Percentiles rank a stretch among this genome's conserved stretches.
Conservation (phyloP, 2,329 filamentous ascomycete species). For the Claviceps maximensis region DNA sequence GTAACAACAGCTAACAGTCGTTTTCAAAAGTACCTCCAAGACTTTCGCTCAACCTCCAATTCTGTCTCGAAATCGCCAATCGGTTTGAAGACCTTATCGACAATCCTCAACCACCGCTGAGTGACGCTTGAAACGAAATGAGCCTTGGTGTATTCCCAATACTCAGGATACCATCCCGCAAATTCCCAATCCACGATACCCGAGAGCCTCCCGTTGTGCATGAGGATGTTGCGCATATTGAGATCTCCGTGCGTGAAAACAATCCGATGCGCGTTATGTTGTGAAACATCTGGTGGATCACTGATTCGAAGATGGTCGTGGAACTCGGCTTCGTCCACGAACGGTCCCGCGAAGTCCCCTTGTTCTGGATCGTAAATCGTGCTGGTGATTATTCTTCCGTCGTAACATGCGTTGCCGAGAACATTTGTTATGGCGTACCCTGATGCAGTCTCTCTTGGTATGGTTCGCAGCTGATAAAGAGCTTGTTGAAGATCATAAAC, state of each 20-base stretch:
- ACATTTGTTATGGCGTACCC: not conserved
- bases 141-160: slow-evolving; percentile 14
- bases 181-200: slow-evolving; percentile 17
- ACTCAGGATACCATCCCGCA: slow-evolving; percentile 12
- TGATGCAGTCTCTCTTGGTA: slow-evolving; percentile 1
- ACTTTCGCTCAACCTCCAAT: not conserved
- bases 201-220: slow-evolving; percentile 14
- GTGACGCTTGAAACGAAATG: slow-evolving; percentile 7
- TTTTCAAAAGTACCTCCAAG: too few relatives aligned
- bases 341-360: slow-evolving; percentile 7
- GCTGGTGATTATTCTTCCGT: not conserved
- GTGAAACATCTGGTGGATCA: not conserved
- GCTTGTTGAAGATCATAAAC: not conserved
- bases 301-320: not conserved
- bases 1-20: too few relatives aligned
- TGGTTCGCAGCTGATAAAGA: not conserved
- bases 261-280: slow-evolving; percentile 4
- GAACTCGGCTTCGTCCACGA: slow-evolving; percentile 7
- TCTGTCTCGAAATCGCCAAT: slow-evolving; percentile 1
- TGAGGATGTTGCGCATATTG: slow-evolving; percentile 16
- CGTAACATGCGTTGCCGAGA: slow-evolving; percentile 1
- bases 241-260: slow-evolving; percentile 31
- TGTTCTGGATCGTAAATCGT: not conserved
- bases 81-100: not conserved
- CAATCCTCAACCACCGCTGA: slow-evolving; percentile 6